phyloP scores from a whole-genome alignment of 306 rosid genomes.

The Prunus salicina region DNA sequence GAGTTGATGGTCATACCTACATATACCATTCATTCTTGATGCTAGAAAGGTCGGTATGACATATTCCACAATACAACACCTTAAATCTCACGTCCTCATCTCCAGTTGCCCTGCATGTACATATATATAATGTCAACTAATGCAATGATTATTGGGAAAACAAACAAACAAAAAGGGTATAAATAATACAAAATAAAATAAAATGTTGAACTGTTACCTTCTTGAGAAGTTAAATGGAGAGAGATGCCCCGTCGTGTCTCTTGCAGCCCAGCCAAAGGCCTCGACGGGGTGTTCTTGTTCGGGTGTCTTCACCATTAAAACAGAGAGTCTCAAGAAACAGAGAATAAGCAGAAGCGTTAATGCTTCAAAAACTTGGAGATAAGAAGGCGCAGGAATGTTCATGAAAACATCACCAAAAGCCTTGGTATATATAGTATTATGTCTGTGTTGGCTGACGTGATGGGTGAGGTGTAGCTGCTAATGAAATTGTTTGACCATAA shows the following conservation, averaged over 20 bases:
- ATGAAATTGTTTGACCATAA: too few species aligned
- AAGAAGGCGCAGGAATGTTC: too few species aligned
- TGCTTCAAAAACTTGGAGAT: too few species aligned
- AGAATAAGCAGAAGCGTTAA: too few species aligned
- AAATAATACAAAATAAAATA: background rate
- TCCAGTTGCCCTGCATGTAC: slow-evolving; percentile 10
- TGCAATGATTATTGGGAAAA: too few species aligned
- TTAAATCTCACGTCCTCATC: slow-evolving; percentile 23
- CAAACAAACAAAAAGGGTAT: background rate
- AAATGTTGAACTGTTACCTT: slow-evolving; percentile 15
- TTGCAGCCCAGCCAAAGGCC: slow-evolving; percentile 55
- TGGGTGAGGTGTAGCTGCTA: too few species aligned
- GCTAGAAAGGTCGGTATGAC: slow-evolving; percentile 17
- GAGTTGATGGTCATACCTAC: too few species aligned
- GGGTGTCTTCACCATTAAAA: slow-evolving; percentile 11
- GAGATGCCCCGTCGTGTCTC: slow-evolving; percentile 30
- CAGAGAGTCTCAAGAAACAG: too few species aligned
- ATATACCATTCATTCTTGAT: slow-evolving; percentile 14
- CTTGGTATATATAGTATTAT: too few species aligned
- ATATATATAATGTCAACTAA: background rate
- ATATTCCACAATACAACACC: slow-evolving; percentile 27
- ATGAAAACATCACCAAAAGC: too few species aligned
- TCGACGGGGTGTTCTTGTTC: slow-evolving; percentile 38
- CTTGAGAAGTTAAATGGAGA: slow-evolving; percentile 43
- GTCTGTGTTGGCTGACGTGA: too few species aligned